Conservation (phyloP, 177 flowering plant species). For the Vitis hybrid region DNA sequence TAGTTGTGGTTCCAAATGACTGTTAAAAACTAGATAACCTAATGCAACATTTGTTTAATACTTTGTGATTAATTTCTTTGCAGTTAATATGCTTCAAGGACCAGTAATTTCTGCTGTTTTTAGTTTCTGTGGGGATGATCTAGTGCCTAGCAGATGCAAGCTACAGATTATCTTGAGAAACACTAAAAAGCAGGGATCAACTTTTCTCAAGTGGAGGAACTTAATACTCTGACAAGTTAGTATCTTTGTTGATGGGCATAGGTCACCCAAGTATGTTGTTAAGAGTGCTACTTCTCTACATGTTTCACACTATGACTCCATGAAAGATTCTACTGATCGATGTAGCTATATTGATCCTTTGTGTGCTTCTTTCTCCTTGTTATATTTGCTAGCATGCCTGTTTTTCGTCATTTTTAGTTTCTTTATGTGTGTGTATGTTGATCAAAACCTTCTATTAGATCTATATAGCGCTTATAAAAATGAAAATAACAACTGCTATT, state of each 20-base stretch:
- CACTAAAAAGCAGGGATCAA: background rate
- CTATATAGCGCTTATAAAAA: background rate
- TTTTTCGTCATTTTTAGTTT: background rate
- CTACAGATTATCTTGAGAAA: background rate
- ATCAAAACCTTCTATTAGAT: no score
- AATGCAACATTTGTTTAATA: background rate
- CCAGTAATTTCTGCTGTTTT: background rate
- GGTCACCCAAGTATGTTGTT: background rate
- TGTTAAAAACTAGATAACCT: background rate
- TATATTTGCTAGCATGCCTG: background rate
- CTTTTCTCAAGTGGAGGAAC: background rate
- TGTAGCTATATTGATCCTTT: background rate
- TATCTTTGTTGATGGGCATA: constrained; percentile 4
- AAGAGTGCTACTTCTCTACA: background rate
- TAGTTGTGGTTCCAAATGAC: background rate
- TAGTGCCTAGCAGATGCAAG: constrained; percentile 2
- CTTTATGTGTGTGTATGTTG: background rate
- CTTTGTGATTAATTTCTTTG: background rate
- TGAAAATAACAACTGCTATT: no score
- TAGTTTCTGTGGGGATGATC: background rate
- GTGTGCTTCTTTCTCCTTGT: background rate
- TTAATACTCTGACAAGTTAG: background rate
- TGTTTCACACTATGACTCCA: background rate
- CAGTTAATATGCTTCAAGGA: background rate
- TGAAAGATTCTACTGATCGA: background rate